Evolutionary conservation across 768 basidiomycete species (phyloP), one percentile per base, ranked within the genome.

Genomic region (Pisolithus microcarpus): DNA sequence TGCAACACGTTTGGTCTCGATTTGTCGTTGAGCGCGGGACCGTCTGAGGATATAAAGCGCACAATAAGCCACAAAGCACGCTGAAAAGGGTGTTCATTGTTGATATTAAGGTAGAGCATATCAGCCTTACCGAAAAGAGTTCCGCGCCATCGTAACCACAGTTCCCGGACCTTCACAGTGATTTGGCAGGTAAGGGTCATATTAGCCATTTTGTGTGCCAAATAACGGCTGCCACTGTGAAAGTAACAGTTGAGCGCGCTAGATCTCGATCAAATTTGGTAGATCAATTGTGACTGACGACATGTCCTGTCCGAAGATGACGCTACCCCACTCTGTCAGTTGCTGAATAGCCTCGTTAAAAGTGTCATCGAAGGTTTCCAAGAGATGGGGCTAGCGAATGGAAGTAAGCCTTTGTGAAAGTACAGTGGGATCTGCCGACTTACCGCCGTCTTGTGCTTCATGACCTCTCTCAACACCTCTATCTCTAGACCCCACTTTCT

Each of bases 291-390:
- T 53, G 37, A 75, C 87, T 66, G 62, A 89, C 87, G 74, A 70
- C 58, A 71, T 59, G 64, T 86, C 82, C 65, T 81, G 78, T 45
- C 76, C 81, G 51, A 83, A 73, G 52, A 86, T 71, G 23, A 91
- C 75, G 16, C 84, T 82, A 50, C 84, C 86, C 80, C 83, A 88
- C 61, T 81, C 74, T 43, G 79, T 71, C 48, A 92, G 70, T 59
- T 91, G 82, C 56, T 84, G 80, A 53, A 93, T 81, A 19, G 90
- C 90, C 64, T 85, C 82, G 57, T 82, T 75, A 61, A 88, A 91
- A 38, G 83, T 79, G 49, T 87, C 85, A 60, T 85, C 81, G 60
- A 87, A 87, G 10, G 69, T 70, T 8, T 71, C 70, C 53, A 79
- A 67, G 61, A 84, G 70, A 52, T 77, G 75, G 34, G 76, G 72